Percentiles rank a stretch among this genome's conserved stretches.
Conservation (phyloP, 495 filamentous ascomycete genomes). For the Aspergillus mulundensis region DNA sequence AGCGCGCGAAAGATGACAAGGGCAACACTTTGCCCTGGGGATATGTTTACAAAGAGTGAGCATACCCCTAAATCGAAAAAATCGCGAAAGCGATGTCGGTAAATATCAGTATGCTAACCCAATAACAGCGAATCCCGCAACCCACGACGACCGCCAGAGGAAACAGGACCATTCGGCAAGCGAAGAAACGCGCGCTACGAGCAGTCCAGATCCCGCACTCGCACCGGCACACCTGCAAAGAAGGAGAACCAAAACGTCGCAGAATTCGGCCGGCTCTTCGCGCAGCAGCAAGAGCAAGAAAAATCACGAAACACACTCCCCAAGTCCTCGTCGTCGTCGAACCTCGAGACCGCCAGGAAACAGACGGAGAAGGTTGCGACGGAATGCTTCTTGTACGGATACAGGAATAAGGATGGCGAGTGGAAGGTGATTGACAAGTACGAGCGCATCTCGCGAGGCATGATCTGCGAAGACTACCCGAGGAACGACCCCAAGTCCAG, state of each 20-base stretch:
- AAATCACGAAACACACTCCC: constrained; percentile 30
- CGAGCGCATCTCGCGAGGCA: constrained; percentile 66
- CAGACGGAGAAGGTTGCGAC: constrained; percentile 60
- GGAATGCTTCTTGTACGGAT: constrained; percentile 82
- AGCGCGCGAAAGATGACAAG: constrained; percentile 57
- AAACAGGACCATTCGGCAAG: constrained; percentile 61
- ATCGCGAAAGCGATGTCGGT: not conserved
- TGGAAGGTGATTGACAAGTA: constrained; percentile 84
- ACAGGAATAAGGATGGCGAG: constrained; percentile 61
- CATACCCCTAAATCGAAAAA: not conserved
- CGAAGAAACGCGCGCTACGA: constrained; percentile 49
- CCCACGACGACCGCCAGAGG: constrained; percentile 51
- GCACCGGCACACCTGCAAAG: constrained; percentile 56
- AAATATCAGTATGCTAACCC: constrained; percentile 11
- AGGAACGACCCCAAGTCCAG: constrained; percentile 52
- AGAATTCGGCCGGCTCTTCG: constrained; percentile 46
- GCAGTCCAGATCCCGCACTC: constrained; percentile 49
- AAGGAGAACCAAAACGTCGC: constrained; percentile 55
- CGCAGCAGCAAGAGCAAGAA: constrained; percentile 42
- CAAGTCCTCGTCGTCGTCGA: constrained; percentile 40
- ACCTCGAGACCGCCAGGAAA: constrained; percentile 39
- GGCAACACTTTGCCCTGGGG: constrained; percentile 59
- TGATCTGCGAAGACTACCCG: constrained; percentile 87
- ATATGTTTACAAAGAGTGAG: constrained; percentile 58
- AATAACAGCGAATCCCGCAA: constrained; percentile 39